Conservation (phyloP, 306 rosid genomes). For the Bauhinia variegata region DNA sequence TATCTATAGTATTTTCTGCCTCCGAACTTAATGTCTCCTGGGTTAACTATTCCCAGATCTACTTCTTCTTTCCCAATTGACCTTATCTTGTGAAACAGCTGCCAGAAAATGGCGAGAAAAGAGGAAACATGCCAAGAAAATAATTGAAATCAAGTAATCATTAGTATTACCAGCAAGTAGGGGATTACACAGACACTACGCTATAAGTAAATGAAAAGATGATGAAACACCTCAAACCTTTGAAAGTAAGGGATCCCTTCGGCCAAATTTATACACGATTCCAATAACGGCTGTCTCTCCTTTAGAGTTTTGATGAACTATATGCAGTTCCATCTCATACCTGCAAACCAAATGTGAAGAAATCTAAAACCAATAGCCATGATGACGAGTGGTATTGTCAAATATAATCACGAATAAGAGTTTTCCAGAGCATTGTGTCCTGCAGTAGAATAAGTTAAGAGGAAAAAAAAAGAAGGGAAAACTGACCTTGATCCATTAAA, state of each 20-base stretch:
- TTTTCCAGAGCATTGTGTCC: not conserved
- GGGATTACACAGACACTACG: no score
- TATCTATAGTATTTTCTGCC: slow-evolving; percentile 73
- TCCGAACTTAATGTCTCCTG: slow-evolving; percentile 57
- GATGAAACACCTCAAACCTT: slow-evolving; percentile 45
- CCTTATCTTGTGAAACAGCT: slow-evolving; percentile 53
- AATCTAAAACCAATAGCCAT: not conserved
- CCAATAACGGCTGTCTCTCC: slow-evolving; percentile 62
- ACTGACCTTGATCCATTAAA: slow-evolving; percentile 65
- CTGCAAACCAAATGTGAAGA: slow-evolving; percentile 37
- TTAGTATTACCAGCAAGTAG: no score
- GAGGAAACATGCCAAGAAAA: not conserved
- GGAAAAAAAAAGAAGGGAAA: not conserved
- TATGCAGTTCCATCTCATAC: slow-evolving; percentile 66
- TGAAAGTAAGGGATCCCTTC: slow-evolving; percentile 62
- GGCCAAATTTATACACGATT: slow-evolving; percentile 61
- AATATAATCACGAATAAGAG: not conserved
- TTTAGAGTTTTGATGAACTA: slow-evolving; percentile 50
- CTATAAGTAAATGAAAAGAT: not conserved
- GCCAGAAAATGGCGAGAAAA: not conserved
- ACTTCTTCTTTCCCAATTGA: slow-evolving; percentile 41
- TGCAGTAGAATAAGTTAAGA: not conserved
- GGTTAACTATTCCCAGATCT: slow-evolving; percentile 60
- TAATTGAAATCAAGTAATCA: not conserved
- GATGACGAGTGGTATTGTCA: not conserved